phyloP scores from a whole-genome alignment of 2,329 filamentous ascomycete species.

The Teratosphaeria epicoccoides region DNA sequence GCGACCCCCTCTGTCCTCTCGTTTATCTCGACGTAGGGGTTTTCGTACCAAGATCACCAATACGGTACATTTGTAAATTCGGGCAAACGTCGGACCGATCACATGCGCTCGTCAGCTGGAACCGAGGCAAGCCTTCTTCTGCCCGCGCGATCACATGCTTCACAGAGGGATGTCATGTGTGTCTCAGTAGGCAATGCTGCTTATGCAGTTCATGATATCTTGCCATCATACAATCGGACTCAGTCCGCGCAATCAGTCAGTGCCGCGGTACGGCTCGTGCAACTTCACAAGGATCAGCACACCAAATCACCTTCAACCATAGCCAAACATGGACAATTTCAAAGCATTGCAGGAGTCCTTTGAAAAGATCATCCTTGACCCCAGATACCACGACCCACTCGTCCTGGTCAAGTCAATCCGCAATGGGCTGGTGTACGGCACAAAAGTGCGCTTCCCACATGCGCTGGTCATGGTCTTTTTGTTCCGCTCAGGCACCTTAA shows the following conservation, averaged over 20 bases:
- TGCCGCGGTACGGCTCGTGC: neutral
- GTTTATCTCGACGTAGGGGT: neutral
- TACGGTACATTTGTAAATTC: neutral
- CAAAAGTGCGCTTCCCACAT: conserved; percentile 96
- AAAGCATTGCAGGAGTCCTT: conserved; percentile 42
- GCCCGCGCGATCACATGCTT: neutral
- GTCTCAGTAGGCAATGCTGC: neutral
- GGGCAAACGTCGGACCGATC: neutral
- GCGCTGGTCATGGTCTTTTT: conserved; percentile 97
- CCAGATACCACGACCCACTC: conserved; percentile 73
- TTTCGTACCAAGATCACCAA: neutral
- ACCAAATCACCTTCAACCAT: neutral
- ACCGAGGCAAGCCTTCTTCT: neutral
- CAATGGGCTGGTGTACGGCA: conserved; percentile 93
- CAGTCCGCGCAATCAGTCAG: too few relatives aligned
- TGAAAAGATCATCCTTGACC: conserved; percentile 68
- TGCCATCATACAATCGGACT: neutral
- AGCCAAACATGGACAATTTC: conserved; percentile 11
- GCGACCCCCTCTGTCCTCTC: too few relatives aligned
- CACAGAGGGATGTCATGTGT: neutral
- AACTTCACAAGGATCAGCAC: neutral
- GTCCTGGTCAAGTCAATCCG: conserved; percentile 83
- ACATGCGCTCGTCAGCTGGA: too few relatives aligned
- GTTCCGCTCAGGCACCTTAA: conserved; percentile 76
- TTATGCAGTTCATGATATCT: too few relatives aligned